Percentiles rank a stretch among this genome's conserved stretches.
Evolutionary conservation across 2,329 filamentous ascomycete species (phyloP).

Genomic region (Sarocladium oryzae): DNA sequence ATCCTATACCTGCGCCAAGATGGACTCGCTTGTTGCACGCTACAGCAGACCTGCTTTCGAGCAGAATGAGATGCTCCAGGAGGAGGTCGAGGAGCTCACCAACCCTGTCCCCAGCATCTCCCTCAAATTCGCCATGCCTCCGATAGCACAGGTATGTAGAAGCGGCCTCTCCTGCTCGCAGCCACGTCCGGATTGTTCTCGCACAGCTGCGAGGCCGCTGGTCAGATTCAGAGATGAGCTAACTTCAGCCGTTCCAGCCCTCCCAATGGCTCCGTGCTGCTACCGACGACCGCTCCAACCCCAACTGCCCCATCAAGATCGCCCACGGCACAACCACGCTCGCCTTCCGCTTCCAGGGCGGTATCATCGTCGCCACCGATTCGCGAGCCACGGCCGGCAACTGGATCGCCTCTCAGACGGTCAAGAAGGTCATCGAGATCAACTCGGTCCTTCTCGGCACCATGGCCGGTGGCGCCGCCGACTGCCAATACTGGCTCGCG

Average conservation of each 20-base stretch:
- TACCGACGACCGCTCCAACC: slow-evolving; percentile 96
- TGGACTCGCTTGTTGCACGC: slow-evolving; percentile 90
- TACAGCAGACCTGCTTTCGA: slow-evolving; percentile 77
- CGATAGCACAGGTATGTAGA: slow-evolving; percentile 76
- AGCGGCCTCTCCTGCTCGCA: not conserved
- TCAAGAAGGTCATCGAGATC: slow-evolving; percentile 99
- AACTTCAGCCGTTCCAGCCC: slow-evolving; percentile 47
- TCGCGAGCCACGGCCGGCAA: slow-evolving; percentile 94
- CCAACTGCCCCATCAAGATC: slow-evolving; percentile 97
- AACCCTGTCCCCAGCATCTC: slow-evolving; percentile 70
- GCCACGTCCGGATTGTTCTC: not conserved
- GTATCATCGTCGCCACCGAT: slow-evolving; percentile 97
- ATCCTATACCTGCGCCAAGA: slow-evolving; percentile 33
- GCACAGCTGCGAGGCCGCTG: not conserved
- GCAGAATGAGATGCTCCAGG: slow-evolving; percentile 64
- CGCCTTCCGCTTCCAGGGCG: slow-evolving; percentile 95
- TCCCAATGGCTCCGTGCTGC: slow-evolving; percentile 92
- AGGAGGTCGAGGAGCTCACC: slow-evolving; percentile 69
- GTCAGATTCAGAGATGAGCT: not conserved
- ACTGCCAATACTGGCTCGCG: slow-evolving; percentile 99
- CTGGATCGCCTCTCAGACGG: slow-evolving; percentile 99
- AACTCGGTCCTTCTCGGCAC: slow-evolving; percentile 90
- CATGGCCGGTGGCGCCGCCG: slow-evolving; percentile 96
- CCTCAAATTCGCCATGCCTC: slow-evolving; percentile 91
- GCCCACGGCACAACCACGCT: slow-evolving; percentile 98